phyloP scores from a whole-genome alignment of 2,329 filamentous ascomycete species.

The Fusarium kyushuense region DNA sequence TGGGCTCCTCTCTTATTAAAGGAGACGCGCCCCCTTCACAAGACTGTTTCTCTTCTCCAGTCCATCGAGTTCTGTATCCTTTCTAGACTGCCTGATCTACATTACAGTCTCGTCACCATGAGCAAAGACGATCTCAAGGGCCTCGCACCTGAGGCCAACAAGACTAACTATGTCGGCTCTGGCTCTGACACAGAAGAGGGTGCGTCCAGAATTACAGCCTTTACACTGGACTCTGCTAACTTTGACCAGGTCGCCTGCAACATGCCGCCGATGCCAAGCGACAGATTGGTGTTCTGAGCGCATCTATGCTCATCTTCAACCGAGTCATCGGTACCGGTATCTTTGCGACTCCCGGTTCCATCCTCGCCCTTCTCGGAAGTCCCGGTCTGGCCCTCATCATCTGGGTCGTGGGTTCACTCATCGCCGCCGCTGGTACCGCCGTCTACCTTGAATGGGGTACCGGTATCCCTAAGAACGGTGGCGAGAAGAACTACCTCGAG shows the following conservation, averaged over 20 bases:
- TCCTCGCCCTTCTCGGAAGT: constrained; percentile 68
- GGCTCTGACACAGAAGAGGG: constrained; percentile 45
- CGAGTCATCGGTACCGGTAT: constrained; percentile 76
- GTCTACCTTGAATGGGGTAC: constrained; percentile 76
- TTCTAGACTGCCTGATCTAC: background rate
- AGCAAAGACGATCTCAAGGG: constrained; percentile 36
- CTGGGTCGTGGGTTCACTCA: constrained; percentile 72
- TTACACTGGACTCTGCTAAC: background rate
- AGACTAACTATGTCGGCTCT: constrained; percentile 34
- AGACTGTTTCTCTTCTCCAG: background rate
- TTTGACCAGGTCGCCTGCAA: constrained; percentile 49
- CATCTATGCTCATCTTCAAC: constrained; percentile 72
- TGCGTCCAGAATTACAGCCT: background rate
- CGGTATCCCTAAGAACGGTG: constrained; percentile 72
- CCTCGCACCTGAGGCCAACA: constrained; percentile 28
- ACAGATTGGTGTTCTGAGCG: constrained; percentile 67
- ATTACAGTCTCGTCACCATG: constrained; percentile 33
- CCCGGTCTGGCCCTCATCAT: constrained; percentile 73
- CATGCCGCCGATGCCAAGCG: constrained; percentile 62
- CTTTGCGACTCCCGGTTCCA: constrained; percentile 71
- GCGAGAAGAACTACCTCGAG: constrained; percentile 76
- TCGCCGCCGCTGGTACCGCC: constrained; percentile 71
- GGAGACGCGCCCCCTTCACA: constrained; percentile 7
- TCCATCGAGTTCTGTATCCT: constrained; percentile 13
- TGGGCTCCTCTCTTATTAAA: constrained; percentile 34